Conservation (phyloP, 495 filamentous ascomycete genomes). For the Penicillium chermesinum region DNA sequence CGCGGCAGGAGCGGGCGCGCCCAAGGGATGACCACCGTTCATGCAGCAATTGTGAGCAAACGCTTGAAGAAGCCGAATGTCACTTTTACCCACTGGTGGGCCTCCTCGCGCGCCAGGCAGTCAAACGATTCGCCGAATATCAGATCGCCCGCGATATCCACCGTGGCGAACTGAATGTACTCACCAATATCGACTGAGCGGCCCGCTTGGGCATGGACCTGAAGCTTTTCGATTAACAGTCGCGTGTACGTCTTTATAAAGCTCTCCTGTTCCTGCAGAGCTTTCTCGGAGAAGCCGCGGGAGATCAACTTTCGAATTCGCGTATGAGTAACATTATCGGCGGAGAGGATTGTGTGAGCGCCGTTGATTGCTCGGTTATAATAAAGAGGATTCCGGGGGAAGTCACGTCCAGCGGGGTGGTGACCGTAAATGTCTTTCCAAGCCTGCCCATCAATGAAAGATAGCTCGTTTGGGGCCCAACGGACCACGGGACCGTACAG, state of each 20-base stretch:
- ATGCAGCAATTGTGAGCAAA: slow-evolving; percentile 20
- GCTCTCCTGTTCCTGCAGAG: slow-evolving; percentile 38
- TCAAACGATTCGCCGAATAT: slow-evolving; percentile 56
- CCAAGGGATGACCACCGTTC: slow-evolving; percentile 19
- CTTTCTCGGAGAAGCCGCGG: slow-evolving; percentile 48
- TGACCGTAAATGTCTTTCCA: slow-evolving; percentile 54
- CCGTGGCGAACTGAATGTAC: slow-evolving; percentile 58
- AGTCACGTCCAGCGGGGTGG: slow-evolving; percentile 17
- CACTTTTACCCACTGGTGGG: slow-evolving; percentile 53
- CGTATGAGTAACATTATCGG: slow-evolving; percentile 38
- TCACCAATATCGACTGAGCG: slow-evolving; percentile 39
- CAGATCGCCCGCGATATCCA: slow-evolving; percentile 59
- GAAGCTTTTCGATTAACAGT: slow-evolving; percentile 41
- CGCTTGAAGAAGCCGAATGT: slow-evolving; percentile 36
- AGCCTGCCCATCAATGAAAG: slow-evolving; percentile 41
- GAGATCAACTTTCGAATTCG: slow-evolving; percentile 42
- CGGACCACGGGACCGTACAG: slow-evolving; percentile 50
- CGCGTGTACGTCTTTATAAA: slow-evolving; percentile 42
- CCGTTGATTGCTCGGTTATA: slow-evolving; percentile 7
- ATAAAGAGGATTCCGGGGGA: slow-evolving; percentile 14
- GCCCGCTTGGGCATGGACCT: slow-evolving; percentile 21
- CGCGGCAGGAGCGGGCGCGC: slow-evolving; percentile 1
- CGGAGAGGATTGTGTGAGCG: slow-evolving; percentile 16
- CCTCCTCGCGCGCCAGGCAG: slow-evolving; percentile 43
- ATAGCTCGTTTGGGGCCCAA: slow-evolving; percentile 47